Percentiles rank a stretch among this genome's conserved stretches.
Evolutionary conservation across 495 filamentous ascomycete genomes (phyloP).

Genomic region (Neurospora sp.): DNA sequence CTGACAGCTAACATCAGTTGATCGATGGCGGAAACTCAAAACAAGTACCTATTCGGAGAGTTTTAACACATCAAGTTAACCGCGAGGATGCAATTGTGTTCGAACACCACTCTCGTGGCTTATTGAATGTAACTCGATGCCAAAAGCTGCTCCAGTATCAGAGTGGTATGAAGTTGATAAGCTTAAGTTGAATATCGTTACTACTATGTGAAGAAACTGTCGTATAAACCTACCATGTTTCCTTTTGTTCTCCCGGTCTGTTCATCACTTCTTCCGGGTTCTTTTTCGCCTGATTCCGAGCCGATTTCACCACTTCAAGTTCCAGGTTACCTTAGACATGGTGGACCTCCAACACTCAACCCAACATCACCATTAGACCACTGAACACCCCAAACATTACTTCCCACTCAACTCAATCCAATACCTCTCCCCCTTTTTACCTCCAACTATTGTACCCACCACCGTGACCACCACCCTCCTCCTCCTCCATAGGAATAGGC

Average conservation of each 20-base stretch:
- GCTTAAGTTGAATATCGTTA: not conserved
- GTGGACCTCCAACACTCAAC: no score
- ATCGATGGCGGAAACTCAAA: not conserved
- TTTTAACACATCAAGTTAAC: not conserved
- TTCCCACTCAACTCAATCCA: no score
- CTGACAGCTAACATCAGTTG: not conserved
- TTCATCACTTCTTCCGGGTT: not conserved
- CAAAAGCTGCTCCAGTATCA: not conserved
- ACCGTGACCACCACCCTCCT: not conserved
- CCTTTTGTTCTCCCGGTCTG: not conserved
- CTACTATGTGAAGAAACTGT: not conserved
- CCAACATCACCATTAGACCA: no score
- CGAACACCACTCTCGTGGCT: not conserved
- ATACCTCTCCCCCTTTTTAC: not conserved
- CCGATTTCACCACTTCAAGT: no score
- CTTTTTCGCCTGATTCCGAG: no score
- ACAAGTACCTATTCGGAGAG: not conserved
- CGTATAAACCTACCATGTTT: not conserved
- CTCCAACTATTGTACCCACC: not conserved
- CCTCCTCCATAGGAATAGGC: conserved; percentile 17
- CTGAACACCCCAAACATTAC: no score
- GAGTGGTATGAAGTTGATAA: not conserved
- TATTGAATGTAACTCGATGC: not conserved
- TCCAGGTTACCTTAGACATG: no score
- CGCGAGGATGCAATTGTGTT: not conserved